A percentile compares a stretch with the other conserved stretches of the same genome.
Conservation (phyloP, 768 basidiomycete species). For the Leccinum aurantiacum region DNA sequence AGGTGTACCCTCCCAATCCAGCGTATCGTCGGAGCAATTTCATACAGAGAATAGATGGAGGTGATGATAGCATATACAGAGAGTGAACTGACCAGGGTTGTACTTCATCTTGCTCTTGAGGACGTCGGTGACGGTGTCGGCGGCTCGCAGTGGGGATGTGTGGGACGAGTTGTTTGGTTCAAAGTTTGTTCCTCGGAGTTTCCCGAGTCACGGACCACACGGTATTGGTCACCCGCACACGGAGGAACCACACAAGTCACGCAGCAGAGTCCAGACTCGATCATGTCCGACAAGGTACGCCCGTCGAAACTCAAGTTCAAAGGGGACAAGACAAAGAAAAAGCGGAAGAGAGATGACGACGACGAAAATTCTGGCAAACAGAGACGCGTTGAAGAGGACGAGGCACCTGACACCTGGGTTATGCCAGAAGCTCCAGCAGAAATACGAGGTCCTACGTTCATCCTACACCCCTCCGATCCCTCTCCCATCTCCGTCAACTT, state of each 20-base stretch:
- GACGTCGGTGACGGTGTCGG: constrained; percentile 54
- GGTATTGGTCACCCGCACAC: no score
- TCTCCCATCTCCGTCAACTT: constrained; percentile 75
- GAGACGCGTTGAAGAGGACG: constrained; percentile 56
- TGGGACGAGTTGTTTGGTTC: constrained; percentile 38
- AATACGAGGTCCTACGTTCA: constrained; percentile 86
- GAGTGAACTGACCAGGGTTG: constrained; percentile 70
- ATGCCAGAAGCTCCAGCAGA: constrained; percentile 67
- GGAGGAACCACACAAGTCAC: neutral
- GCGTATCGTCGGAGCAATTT: constrained; percentile 36
- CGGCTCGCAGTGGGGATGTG: constrained; percentile 25
- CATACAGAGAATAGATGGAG: constrained; percentile 20
- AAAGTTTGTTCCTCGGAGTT: constrained; percentile 27
- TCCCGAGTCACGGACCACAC: constrained; percentile 17
- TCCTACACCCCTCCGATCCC: constrained; percentile 80
- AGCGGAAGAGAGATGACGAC: constrained; percentile 65
- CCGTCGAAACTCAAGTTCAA: constrained; percentile 85
- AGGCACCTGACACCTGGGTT: constrained; percentile 77
- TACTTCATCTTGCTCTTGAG: constrained; percentile 77
- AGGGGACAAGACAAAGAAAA: constrained; percentile 83
- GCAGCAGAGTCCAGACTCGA: constrained; percentile 12
- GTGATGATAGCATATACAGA: constrained; percentile 17
- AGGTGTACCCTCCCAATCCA: constrained; percentile 50
- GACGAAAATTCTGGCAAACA: constrained; percentile 43
- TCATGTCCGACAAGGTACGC: constrained; percentile 55